Evolutionary conservation across 2,329 filamentous ascomycete species (phyloP).

Genomic region (Aspergillus terreus): DNA sequence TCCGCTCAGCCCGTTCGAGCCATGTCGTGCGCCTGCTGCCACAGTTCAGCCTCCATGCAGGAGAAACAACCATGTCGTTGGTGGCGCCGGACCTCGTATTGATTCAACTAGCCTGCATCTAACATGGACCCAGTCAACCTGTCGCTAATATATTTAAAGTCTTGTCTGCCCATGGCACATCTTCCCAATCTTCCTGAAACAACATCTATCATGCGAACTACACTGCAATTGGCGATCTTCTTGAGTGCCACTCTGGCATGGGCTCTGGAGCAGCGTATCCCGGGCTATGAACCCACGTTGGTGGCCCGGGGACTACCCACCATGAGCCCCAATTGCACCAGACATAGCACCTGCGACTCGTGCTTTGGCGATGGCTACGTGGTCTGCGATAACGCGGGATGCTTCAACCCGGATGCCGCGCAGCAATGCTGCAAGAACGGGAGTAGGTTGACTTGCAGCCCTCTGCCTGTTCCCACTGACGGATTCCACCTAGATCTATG

Average conservation of each 20-base stretch:
- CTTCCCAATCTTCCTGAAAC: not conserved
- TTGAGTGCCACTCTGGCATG: not conserved
- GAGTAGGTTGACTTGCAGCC: not conserved
- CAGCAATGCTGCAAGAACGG: slow-evolving; percentile 8
- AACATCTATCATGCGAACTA: not conserved
- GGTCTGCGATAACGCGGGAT: slow-evolving; percentile 7
- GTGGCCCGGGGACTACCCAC: not conserved
- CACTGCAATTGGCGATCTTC: not conserved
- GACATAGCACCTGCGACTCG: slow-evolving; percentile 1
- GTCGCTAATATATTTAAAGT: no score
- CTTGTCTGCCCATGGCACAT: no score
- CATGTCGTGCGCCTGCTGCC: no score
- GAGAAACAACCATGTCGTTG: not conserved
- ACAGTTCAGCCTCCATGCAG: not conserved
- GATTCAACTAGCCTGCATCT: not conserved
- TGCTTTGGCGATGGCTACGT: slow-evolving; percentile 8
- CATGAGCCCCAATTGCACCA: not conserved
- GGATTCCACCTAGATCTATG: not conserved
- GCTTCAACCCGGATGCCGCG: slow-evolving; percentile 7
- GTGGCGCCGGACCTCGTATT: not conserved
- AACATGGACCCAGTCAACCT: not conserved
- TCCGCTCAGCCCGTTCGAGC: no score
- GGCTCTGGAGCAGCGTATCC: not conserved
- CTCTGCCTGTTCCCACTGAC: not conserved
- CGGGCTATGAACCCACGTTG: not conserved